Base-by-base conservation (phyloP, 1,284 basidiomycete species). In the Lignosus rhinocerotis region DNA sequence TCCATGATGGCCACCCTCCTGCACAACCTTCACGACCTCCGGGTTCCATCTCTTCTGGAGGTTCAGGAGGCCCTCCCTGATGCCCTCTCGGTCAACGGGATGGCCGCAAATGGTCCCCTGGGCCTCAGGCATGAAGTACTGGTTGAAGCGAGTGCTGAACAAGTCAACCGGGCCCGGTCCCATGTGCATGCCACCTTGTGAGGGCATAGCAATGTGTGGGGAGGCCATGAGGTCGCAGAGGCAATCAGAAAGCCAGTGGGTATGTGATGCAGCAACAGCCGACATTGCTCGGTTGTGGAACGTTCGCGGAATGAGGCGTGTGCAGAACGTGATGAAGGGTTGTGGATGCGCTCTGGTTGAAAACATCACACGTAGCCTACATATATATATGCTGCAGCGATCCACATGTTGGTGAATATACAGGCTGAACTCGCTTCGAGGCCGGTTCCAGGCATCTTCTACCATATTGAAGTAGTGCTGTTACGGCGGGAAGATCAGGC, bases 41-140 rank as follows among this genome's bases (percentile, higher is more conserved):
- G 64, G 34, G 53, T 62, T 63, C 67, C 67, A 68, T 45, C 54
- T 50, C 51, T 62, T 61, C 60, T 67, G 67, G 41, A 68, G 56
- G 52, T 60, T 58, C 14, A 64, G 43, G 56, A 67, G 57, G 34
- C 53, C 56, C 17, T 56, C 36, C 60, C 63, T 67, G 47, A 68
- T 52, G 25, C 60, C 61, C 30, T 66, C 65, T 33, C 65, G 53
- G 39, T 66, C 61, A 30, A 68, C 67, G 16, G 63, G 51, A 16
- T 53, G 57, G 16, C 67, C 65, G 42, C 59, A 61, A 33, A 68
- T 60, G 39, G 63, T 65, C n/a, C 65, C 67, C 21, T 57, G 60
- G 33, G 65, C 65, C 31, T 66, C 58, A 10, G 51, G 59, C 21
- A 54, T 55, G 56, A 68, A 67, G 46, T 60, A 56, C 51, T 59